phyloP scores from a whole-genome alignment of 2,329 filamentous ascomycete genomes.

The Leptographium lundbergii region DNA sequence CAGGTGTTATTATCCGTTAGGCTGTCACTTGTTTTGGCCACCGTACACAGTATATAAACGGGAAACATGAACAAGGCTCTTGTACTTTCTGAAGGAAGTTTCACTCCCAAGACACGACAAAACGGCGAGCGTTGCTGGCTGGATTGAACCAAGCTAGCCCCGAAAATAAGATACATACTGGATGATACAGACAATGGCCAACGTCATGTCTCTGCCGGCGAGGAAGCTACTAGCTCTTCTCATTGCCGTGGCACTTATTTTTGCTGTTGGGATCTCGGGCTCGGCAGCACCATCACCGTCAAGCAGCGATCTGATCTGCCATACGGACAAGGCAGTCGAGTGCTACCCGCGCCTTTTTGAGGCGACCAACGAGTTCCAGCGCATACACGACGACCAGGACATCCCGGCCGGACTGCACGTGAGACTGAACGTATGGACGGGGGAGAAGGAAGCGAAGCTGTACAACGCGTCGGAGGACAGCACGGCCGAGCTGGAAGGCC shows the following conservation, averaged over 20 bases:
- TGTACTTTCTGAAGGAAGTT: background rate
- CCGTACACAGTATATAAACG: background rate
- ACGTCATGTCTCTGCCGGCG: background rate
- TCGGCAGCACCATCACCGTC: background rate
- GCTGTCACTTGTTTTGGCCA: background rate
- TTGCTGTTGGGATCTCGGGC: background rate
- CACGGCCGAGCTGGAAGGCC: slow-evolving; percentile 30
- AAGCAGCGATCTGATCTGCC: slow-evolving; percentile 45
- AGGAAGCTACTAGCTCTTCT: background rate
- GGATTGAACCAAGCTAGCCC: background rate
- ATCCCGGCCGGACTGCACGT: slow-evolving; percentile 54
- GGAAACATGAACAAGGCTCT: background rate
- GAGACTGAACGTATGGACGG: slow-evolving; percentile 50
- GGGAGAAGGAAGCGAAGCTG: slow-evolving; percentile 52
- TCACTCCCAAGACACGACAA: background rate
- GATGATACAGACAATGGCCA: background rate
- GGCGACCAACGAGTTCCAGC: slow-evolving; percentile 52
- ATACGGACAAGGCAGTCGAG: slow-evolving; percentile 43
- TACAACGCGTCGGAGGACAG: slow-evolving; percentile 43
- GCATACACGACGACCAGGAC: slow-evolving; percentile 50
- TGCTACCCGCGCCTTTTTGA: slow-evolving; percentile 55
- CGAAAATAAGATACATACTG: background rate
- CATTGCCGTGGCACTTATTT: background rate
- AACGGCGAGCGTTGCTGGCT: background rate
- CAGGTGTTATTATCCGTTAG: background rate